Conservation (phyloP, 805 yeast species). For the Candida dendrica region DNA sequence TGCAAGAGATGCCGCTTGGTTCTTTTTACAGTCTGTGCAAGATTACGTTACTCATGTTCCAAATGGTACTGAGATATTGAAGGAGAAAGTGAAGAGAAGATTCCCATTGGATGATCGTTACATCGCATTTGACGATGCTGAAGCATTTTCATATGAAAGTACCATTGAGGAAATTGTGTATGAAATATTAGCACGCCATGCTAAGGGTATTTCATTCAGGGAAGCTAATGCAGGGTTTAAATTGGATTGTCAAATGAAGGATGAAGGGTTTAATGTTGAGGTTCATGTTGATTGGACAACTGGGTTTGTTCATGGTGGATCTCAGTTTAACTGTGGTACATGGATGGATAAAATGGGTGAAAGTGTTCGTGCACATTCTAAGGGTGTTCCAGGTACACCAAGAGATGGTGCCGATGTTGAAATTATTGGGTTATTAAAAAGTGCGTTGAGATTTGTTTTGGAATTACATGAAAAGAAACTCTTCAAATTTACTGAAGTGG, state of each 20-base stretch:
- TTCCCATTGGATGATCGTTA: conserved; percentile 86
- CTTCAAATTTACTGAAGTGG: conserved; percentile 54
- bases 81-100: conserved; percentile 70
- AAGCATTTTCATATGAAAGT: conserved; percentile 68
- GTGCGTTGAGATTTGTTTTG: conserved; percentile 74
- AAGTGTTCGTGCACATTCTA: conserved; percentile 70
- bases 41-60: conserved; percentile 70
- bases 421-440: conserved; percentile 81
- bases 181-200: conserved; percentile 84
- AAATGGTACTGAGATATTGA: conserved; percentile 56
- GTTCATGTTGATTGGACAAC: conserved; percentile 81
- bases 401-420: conserved; percentile 96
- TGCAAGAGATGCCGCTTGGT: conserved; percentile 97
- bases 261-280: conserved; percentile 84
- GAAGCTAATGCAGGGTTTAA: conserved; percentile 93
- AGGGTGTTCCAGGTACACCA: conserved; percentile 96
- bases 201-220: conserved; percentile 76
- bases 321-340: conserved; percentile 90
- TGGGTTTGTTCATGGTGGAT: conserved; percentile 87
- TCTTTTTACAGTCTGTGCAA: conserved; percentile 81
- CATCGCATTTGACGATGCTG: conserved; percentile 57
- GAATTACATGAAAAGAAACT: conserved; percentile 44
- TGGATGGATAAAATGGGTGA: conserved; percentile 99
- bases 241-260: conserved; percentile 86
- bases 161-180: conserved; percentile 70